Percentiles rank a stretch among this genome's conserved stretches.
phyloP scores from a whole-genome alignment of 2,329 filamentous ascomycete genomes.

The Colletotrichum sp. region DNA sequence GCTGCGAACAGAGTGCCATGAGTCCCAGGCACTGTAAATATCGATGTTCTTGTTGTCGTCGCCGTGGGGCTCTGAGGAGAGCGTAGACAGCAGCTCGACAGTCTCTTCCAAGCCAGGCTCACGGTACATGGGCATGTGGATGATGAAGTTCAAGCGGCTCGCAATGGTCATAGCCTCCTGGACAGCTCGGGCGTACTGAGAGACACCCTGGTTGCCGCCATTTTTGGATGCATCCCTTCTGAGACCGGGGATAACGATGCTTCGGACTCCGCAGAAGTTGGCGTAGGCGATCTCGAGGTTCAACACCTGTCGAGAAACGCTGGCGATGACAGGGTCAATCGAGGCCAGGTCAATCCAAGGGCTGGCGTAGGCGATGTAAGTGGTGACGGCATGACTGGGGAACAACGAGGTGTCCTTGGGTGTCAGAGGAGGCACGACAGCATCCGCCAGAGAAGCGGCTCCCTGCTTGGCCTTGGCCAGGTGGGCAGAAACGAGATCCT shows the following conservation, averaged over 20 bases:
- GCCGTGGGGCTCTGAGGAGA: conserved; percentile 38
- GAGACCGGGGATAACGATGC: conserved; percentile 83
- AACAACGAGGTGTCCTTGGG: conserved; percentile 80
- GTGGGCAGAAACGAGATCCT: conserved; percentile 65
- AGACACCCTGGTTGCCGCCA: conserved; percentile 55
- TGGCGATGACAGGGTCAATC: conserved; percentile 79
- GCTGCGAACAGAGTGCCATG: conserved; percentile 87
- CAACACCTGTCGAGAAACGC: conserved; percentile 87
- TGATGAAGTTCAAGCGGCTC: conserved; percentile 77
- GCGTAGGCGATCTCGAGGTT: conserved; percentile 94
- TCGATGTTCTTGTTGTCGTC: conserved; percentile 57
- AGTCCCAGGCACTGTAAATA: conserved; percentile 85
- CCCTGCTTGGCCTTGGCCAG: conserved; percentile 49
- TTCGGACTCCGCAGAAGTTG: conserved; percentile 89
- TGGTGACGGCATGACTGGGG: conserved; percentile 71
- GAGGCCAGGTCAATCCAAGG: conserved; percentile 93
- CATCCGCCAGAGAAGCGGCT: conserved; percentile 51
- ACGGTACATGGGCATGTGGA: conserved; percentile 85
- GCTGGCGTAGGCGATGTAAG: conserved; percentile 81
- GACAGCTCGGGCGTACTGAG: conserved; percentile 84
- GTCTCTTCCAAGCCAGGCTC: conserved; percentile 65
- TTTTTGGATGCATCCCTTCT: conserved; percentile 63
- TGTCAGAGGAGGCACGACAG: conserved; percentile 71
- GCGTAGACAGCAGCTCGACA: conserved; percentile 55
- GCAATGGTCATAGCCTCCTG: conserved; percentile 79